These are phyloP conservation scores for Corymbia maculata DNA, from an alignment of 345 rosid genomes.

Conservation along the genomic window DNA sequence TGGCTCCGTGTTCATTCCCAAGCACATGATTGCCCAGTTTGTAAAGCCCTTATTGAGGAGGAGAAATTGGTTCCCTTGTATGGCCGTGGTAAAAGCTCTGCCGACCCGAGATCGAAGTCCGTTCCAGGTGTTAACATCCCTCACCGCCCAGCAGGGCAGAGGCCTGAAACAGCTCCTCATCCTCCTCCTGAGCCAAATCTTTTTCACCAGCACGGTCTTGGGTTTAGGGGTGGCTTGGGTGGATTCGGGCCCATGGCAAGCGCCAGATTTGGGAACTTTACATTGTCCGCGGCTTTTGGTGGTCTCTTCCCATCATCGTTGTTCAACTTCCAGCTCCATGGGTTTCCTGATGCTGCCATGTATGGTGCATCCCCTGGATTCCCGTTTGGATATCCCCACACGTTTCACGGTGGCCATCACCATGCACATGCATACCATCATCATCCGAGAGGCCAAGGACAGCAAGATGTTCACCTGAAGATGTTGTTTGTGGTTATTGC, in stretches of 20 bases:
- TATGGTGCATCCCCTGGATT: slow-evolving; percentile 67
- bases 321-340: slow-evolving; percentile 78
- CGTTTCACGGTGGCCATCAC: slow-evolving; percentile 61
- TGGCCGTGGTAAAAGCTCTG: slow-evolving; percentile 82
- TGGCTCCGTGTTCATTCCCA: slow-evolving; percentile 91
- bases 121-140: slow-evolving; percentile 79
- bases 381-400: slow-evolving; percentile 60
- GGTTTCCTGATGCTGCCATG: slow-evolving; percentile 73
- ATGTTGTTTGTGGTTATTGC: slow-evolving; percentile 43
- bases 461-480: slow-evolving; percentile 69
- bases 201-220: slow-evolving; percentile 60
- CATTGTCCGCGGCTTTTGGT: slow-evolving; percentile 76
- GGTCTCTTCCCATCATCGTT: slow-evolving; percentile 82
- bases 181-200: slow-evolving; percentile 74
- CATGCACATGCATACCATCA: slow-evolving; percentile 41
- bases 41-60: slow-evolving; percentile 85
- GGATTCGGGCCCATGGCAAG: slow-evolving; percentile 74
- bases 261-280: slow-evolving; percentile 76
- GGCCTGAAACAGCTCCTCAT: slow-evolving; percentile 94
- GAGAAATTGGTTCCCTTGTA: slow-evolving; percentile 88
- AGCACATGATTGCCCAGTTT: slow-evolving; percentile 82
- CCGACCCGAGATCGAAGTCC: slow-evolving; percentile 86
- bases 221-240: slow-evolving; percentile 80
- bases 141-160: slow-evolving; percentile 90
- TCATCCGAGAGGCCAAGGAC: slow-evolving; percentile 60